Conservation (phyloP, 2,329 filamentous ascomycete species). For the Xylaria sp. region DNA sequence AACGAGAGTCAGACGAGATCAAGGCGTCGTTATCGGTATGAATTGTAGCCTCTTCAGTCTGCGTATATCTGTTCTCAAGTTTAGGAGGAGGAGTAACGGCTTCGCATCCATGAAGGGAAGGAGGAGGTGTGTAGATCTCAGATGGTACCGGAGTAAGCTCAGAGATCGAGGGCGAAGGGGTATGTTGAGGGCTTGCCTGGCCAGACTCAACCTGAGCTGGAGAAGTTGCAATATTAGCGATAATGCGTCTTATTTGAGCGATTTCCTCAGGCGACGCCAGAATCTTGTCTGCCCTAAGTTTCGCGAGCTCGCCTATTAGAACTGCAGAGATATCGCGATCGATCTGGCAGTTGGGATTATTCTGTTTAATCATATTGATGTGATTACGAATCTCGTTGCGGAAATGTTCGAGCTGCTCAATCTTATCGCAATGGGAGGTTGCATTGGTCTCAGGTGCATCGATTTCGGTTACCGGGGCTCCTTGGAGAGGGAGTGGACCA, state of each 20-base stretch:
- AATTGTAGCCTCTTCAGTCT: background rate
- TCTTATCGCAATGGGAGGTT: background rate
- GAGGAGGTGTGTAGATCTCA: background rate
- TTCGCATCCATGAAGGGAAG: background rate
- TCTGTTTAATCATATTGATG: conserved; percentile 10
- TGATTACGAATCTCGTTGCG: background rate
- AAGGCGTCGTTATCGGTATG: background rate
- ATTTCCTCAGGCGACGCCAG: background rate
- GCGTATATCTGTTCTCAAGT: background rate
- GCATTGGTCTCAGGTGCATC: background rate
- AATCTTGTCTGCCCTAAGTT: background rate
- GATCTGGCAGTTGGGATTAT: background rate
- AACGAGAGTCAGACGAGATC: background rate
- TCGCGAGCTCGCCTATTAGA: background rate
- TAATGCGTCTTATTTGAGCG: background rate
- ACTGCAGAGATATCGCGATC: background rate
- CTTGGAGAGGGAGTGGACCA: background rate
- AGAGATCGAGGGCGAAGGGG: background rate
- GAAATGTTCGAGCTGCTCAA: background rate
- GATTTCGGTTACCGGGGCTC: background rate
- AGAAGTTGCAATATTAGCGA: background rate
- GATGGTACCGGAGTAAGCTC: background rate
- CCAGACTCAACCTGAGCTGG: background rate
- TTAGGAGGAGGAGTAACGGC: background rate
- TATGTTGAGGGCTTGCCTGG: background rate